Percentiles rank a stretch among this genome's conserved stretches.
phyloP scores from a whole-genome alignment of 2,329 filamentous ascomycete species.

The Phyllachora maydis region DNA sequence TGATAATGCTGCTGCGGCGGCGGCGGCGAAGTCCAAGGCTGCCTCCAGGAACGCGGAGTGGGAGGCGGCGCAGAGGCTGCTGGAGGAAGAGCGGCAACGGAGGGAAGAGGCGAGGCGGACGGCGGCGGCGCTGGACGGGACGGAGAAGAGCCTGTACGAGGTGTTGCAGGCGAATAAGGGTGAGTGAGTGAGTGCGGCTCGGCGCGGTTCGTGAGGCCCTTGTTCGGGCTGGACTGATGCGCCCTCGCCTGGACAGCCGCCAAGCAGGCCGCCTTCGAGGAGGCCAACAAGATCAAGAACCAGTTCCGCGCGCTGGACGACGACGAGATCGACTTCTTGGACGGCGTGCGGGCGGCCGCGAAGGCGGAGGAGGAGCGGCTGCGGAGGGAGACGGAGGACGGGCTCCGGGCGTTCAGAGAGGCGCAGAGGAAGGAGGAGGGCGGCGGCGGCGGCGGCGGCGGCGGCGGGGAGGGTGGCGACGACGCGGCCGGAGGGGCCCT shows the following conservation, averaged over 20 bases:
- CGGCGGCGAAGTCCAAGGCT: neutral
- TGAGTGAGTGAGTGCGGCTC: too few relatives aligned
- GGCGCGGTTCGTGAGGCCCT: neutral
- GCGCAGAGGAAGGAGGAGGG: slow-evolving; percentile 16
- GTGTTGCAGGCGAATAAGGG: slow-evolving; percentile 68
- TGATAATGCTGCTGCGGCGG: neutral
- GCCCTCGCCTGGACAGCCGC: slow-evolving; percentile 33
- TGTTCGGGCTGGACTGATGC: too few relatives aligned
- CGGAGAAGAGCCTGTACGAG: slow-evolving; percentile 49
- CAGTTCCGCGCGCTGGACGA: slow-evolving; percentile 63
- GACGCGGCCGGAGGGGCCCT: slow-evolving; percentile 5
- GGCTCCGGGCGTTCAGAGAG: slow-evolving; percentile 32
- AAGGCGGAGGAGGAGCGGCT: slow-evolving; percentile 31
- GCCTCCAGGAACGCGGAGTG: slow-evolving; percentile 23
- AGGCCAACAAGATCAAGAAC: slow-evolving; percentile 48
- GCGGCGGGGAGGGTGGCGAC: slow-evolving; percentile 3
- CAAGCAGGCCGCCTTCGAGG: slow-evolving; percentile 68
- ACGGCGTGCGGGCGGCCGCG: slow-evolving; percentile 29
- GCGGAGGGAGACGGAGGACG: slow-evolving; percentile 32
- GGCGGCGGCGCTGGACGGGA: slow-evolving; percentile 15
- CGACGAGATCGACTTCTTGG: slow-evolving; percentile 59
- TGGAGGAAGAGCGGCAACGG: slow-evolving; percentile 36
- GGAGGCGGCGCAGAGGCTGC: slow-evolving; percentile 41
- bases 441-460: slow-evolving; percentile 2
- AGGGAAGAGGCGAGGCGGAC: slow-evolving; percentile 27